Base-by-base conservation (phyloP, 495 filamentous ascomycete species). In the Opeltia flavorubescens region DNA sequence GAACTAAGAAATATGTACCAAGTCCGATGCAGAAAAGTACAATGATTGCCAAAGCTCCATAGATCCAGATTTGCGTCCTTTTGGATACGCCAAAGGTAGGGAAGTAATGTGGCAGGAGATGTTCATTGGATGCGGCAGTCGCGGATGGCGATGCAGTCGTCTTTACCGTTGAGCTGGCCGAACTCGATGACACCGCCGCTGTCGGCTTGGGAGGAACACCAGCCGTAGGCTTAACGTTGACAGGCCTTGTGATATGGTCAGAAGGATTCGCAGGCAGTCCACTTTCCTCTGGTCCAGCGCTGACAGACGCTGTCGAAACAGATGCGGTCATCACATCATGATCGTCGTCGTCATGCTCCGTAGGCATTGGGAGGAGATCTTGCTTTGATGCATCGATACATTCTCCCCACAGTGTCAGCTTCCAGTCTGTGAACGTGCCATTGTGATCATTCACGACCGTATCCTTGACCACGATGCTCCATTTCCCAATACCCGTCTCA, bases 71-170 rank as follows among this genome's bases (percentile, higher is more conserved):
- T 59, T 93, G 86, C 5, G 89, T 95, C 48, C 78, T 76, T 55
- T 87, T 86, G 11, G 83, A 88, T 29, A 89, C 81, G 46, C 91
- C 91, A 54, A 98, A 93, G n/a, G 86, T 93, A 6, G 91, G 89
- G 52, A 98, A 81, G 69, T 88, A 93, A 8, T 83, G 86, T 2
- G 86, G 86, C 33, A 95, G 69, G 62, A 93, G 83, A 58, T 74
- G 78, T 39, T 68, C 66, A 13, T 61, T 55, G 4, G 55, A 50
- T 11, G 42, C 46, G 2, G 68, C 59, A 0, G 71, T 70, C 9
- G 65, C 47, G 29, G 74, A 57, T 20, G 65, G 53, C 2, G 76
- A 73, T 53, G 65, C 56, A 9, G 66, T 58, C 11, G 63, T 53
- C 2, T 67, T 66, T 39, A 57, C 50, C 29, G 70, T 55, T 28